phyloP scores from a whole-genome alignment of 2,329 filamentous ascomycete genomes.

The Alternaria burnsii region DNA sequence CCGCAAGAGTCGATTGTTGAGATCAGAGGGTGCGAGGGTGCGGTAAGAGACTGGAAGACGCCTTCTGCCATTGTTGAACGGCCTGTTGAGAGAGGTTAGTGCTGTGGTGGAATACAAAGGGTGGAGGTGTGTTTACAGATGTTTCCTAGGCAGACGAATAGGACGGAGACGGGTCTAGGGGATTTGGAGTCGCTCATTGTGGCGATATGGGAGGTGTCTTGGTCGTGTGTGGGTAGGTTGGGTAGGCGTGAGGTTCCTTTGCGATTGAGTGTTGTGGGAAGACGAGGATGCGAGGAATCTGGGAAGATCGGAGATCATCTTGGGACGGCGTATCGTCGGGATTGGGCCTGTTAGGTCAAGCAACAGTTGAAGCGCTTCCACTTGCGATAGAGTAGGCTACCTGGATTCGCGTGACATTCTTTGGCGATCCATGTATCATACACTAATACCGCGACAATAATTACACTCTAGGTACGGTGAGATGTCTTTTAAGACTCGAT shows the following conservation, averaged over 20 bases:
- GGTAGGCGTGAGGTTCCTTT: background rate
- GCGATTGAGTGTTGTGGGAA: background rate
- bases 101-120: background rate
- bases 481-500: background rate
- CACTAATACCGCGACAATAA: background rate
- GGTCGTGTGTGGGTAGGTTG: background rate
- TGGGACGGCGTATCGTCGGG: constrained; percentile 5
- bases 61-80: constrained; percentile 95
- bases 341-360: background rate
- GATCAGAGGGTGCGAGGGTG: constrained; percentile 63
- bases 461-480: background rate
- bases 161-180: constrained; percentile 68
- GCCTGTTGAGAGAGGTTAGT: constrained; percentile 48
- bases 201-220: background rate
- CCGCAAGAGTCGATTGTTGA: constrained; percentile 84
- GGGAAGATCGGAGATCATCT: constrained; percentile 8
- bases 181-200: constrained; percentile 18
- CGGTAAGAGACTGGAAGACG: constrained; percentile 78
- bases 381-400: background rate
- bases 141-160: constrained; percentile 97
- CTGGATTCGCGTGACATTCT: too few species aligned
- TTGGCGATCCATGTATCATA: background rate
- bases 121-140: constrained; percentile 69
- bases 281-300: background rate
- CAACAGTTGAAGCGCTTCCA: background rate